A percentile compares a stretch with the other conserved stretches of the same genome.
phyloP scores from a whole-genome alignment of 2,329 filamentous ascomycete species.

The Ascochyta fabae region DNA sequence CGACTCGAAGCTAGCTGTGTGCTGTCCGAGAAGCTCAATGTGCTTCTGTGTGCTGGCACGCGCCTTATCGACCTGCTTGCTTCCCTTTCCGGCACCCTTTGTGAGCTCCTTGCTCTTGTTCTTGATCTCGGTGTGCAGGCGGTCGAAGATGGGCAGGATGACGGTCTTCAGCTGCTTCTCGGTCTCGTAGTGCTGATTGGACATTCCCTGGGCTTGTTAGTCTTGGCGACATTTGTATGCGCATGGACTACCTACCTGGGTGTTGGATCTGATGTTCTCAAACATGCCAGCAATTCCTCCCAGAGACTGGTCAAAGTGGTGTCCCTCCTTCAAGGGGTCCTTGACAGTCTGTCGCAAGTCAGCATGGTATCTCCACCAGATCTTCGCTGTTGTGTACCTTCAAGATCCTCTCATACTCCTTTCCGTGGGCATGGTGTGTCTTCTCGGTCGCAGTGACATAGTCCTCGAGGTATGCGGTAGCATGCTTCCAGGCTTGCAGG shows the following conservation, averaged over 20 bases:
- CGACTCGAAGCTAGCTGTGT: slow-evolving; percentile 81
- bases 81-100: slow-evolving; percentile 78
- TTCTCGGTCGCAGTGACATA: slow-evolving; percentile 88
- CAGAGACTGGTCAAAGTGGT: slow-evolving; percentile 91
- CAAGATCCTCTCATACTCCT: slow-evolving; percentile 93
- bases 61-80: slow-evolving; percentile 91
- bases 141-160: slow-evolving; percentile 86
- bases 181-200: slow-evolving; percentile 88
- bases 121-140: slow-evolving; percentile 95
- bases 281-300: slow-evolving; percentile 89
- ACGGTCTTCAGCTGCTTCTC: slow-evolving; percentile 87
- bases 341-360: slow-evolving; percentile 72
- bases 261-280: slow-evolving; percentile 92
- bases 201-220: slow-evolving; percentile 66
- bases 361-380: neutral
- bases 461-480: slow-evolving; percentile 87
- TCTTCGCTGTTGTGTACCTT: slow-evolving; percentile 63
- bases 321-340: slow-evolving; percentile 82
- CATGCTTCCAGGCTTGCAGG: slow-evolving; percentile 94
- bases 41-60: slow-evolving; percentile 89
- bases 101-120: slow-evolving; percentile 90
- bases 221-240: neutral
- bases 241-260: slow-evolving; percentile 61
- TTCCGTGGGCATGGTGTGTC: slow-evolving; percentile 81
- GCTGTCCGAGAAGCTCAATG: slow-evolving; percentile 89